Evolutionary conservation across 2,329 filamentous ascomycete species (phyloP), one percentile per base, ranked within the genome.

Genomic region (Cladosporium sp.): DNA sequence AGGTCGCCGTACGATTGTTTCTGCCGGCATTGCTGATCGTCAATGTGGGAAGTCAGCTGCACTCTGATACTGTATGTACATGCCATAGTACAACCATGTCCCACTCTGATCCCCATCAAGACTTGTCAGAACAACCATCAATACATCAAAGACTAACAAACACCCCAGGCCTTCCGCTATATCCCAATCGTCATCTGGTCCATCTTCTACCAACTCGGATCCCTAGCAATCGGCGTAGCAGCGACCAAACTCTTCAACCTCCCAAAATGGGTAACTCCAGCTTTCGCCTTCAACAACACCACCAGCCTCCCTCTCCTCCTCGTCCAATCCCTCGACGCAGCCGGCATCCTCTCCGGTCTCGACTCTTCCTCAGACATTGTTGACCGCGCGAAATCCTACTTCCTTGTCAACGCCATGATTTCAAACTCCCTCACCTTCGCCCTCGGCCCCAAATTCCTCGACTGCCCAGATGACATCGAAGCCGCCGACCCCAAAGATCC

Each of bases 371-470:
- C 76, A 1, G 78, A 78, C 3, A 85, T 85, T 0, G 78, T 89
- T 14, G 81, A 85, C 62, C 80, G 88, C 11, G 87, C 87, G 7
- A 86, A 89, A 72, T 85, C 85, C 16, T 90, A 89, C 74, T 89
- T 90, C 71, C 77, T 90, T 3, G 83, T 90, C 66, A 89, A 87
- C 68, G 83, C 87, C 3, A 89, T 88, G 64, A 80, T 90, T 11
- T 84, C 82, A 50, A 89, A 71, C 71, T 86, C 83, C 62, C 76
- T 90, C 66, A 89, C 87, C 0, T 90, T 90, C 73, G 85, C 85
- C 0, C 77, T 90, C 3, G 88, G 87, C 0, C 87, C 88, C 0
- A 78, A 82, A 14, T 77, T 90, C 46, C 80, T 90, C 56, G 83
- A 85, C 68, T 75, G 77, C 66, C 76, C 79, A 1, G 75, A 80